phyloP scores from a whole-genome alignment of 2,329 filamentous ascomycete genomes.

The Exophiala aquamarina region DNA sequence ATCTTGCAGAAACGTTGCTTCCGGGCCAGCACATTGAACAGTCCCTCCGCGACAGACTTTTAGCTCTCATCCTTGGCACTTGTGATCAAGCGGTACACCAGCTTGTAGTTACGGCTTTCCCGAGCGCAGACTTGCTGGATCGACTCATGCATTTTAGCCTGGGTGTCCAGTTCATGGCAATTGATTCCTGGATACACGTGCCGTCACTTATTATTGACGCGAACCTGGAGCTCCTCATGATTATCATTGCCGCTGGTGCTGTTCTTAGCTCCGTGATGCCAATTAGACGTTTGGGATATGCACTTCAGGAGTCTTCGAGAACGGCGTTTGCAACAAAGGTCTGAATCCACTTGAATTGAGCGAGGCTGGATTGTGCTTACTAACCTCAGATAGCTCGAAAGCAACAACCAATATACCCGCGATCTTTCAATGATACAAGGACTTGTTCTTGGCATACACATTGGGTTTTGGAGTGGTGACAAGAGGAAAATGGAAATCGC shows the following conservation, averaged over 20 bases:
- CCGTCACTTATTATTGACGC: constrained; percentile 40
- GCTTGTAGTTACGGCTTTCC: constrained; percentile 43
- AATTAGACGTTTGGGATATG: constrained; percentile 42
- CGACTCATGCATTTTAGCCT: constrained; percentile 42
- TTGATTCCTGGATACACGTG: constrained; percentile 38
- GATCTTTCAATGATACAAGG: constrained; percentile 36
- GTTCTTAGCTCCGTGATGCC: constrained; percentile 39
- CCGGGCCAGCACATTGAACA: constrained; percentile 2
- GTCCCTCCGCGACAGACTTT: constrained; percentile 8
- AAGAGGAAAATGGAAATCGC: constrained; percentile 43
- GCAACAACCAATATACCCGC: constrained; percentile 34
- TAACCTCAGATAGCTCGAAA: constrained; percentile 31
- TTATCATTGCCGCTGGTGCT: constrained; percentile 39
- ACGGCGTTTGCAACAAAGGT: neutral
- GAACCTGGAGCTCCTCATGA: constrained; percentile 39
- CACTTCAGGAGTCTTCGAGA: constrained; percentile 38
- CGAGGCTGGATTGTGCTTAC: too few relatives aligned
- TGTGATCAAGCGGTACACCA: too few relatives aligned
- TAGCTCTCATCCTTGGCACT: constrained; percentile 33
- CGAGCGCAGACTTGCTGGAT: constrained; percentile 41
- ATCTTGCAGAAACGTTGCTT: neutral
- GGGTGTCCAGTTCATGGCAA: constrained; percentile 28
- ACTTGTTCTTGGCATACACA: constrained; percentile 37
- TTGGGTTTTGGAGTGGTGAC: constrained; percentile 40
- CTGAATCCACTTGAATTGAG: constrained; percentile 27